phyloP scores from a whole-genome alignment of 768 basidiomycete genomes.

The Mrakia gelida region DNA sequence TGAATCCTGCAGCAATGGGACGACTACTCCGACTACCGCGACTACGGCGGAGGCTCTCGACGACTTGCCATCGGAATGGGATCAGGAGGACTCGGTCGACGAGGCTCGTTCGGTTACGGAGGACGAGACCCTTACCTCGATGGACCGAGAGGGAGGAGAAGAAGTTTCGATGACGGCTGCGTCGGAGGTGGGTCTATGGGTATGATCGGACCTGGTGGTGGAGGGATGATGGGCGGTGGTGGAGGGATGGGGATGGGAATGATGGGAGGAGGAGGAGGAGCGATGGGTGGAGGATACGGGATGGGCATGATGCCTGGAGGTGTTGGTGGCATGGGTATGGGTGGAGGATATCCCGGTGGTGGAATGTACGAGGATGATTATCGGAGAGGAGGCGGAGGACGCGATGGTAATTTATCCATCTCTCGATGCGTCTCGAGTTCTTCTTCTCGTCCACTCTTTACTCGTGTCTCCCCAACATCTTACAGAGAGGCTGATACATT shows the following conservation, averaged over 20 bases:
- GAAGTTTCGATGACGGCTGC: constrained; percentile 5
- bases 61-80: background rate
- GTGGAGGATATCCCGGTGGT: background rate
- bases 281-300: background rate
- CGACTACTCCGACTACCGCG: constrained; percentile 1
- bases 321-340: background rate
- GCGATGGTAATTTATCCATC: background rate
- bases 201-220: background rate
- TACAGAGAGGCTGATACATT: background rate
- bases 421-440: background rate
- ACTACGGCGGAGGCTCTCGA: constrained; percentile 2
- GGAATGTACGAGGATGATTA: background rate
- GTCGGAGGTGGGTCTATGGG: constrained; percentile 3
- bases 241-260: background rate
- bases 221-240: background rate
- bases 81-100: background rate
- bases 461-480: background rate
- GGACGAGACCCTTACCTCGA: constrained; percentile 1
- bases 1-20: background rate
- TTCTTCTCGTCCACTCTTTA: background rate
- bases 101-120: background rate
- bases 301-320: background rate
- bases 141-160: background rate
- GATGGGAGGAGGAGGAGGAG: background rate
- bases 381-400: background rate